Evolutionary conservation across 176 grass and related monocot genomes (phyloP).

Genomic region (Bromus sterilis): DNA sequence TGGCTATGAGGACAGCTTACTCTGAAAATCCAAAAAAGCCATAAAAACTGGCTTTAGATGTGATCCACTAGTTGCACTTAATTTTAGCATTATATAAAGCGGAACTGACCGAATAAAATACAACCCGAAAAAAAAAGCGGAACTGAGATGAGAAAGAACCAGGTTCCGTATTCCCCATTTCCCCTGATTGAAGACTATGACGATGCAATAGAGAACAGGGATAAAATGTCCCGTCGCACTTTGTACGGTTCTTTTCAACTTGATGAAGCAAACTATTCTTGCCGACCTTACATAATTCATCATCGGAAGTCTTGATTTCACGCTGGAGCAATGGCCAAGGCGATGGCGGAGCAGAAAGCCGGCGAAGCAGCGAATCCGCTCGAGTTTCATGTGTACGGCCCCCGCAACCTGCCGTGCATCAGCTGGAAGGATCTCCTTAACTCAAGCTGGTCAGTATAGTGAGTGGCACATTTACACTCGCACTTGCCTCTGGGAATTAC

Average conservation of each 20-base stretch:
- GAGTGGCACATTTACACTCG: neutral
- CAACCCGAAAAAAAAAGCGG: no score
- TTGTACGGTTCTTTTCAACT: conserved; percentile 30
- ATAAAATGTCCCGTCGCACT: conserved; percentile 11
- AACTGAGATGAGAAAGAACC: conserved; percentile 5
- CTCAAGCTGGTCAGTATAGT: conserved; percentile 53
- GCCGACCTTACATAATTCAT: neutral
- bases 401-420: conserved; percentile 45
- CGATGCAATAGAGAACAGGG: neutral
- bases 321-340: conserved; percentile 12
- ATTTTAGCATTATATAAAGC: no score
- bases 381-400: conserved; percentile 60
- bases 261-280: conserved; percentile 1
- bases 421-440: conserved; percentile 65
- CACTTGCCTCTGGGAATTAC: neutral
- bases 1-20: no score
- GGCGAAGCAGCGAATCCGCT: neutral
- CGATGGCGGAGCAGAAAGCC: neutral
- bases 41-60: neutral
- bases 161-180: conserved; percentile 20
- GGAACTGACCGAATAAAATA: no score
- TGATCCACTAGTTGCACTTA: neutral
- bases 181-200: neutral
- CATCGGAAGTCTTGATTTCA: neutral
- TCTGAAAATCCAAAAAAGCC: no score